Base-by-base conservation (phyloP, 1,284 basidiomycete genomes). In the Exobasidium rhododendri region DNA sequence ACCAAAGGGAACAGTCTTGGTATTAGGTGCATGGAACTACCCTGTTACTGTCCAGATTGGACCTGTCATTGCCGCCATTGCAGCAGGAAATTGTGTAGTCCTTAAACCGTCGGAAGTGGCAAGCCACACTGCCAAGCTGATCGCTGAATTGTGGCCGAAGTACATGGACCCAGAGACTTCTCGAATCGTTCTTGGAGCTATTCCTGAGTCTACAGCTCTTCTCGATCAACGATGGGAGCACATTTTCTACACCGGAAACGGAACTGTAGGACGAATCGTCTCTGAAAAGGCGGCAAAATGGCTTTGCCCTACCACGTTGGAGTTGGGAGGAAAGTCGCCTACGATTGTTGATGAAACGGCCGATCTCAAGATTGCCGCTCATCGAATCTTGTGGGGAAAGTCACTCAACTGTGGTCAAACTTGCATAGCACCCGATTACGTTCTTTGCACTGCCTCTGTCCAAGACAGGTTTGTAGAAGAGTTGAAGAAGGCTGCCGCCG, bases 141-240 rank as follows among this genome's bases (percentile, higher is more conserved):
- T 93, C 14, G 84, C 87, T 0, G 87, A 90, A 70, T 85, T 94
- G 2, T 62, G 91, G 17, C 86, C 87, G 3, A 87, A 89, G 75
- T 94, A 97, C 76, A 79, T 97, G 65, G 92, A 94, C 80, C 81
- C 83, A 0, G 86, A 89, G 53, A 81, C 88, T 3, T 86, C 87
- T 56, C 82, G 85, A 0, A 84, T 94, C 56, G 87, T 94, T 35
- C 86, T 89, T 67, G 93, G 93, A 3, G 88, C 81, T 35, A 81
- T 91, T 1, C 83, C 87, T 0, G 88, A 92, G 80, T 87, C 88
- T 0, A 89, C 88, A 31, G 88, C 85, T 83, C 78, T 93, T 4
- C 83, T 96, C 10, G 88, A 91, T 70, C 83, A 91, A 43, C 85
- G 84, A 58, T 96, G 91, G 90, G 92, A 89, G 68, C 83, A 89